Conservation (phyloP, 1,284 basidiomycete genomes). For the Ustilago vetiveriae region DNA sequence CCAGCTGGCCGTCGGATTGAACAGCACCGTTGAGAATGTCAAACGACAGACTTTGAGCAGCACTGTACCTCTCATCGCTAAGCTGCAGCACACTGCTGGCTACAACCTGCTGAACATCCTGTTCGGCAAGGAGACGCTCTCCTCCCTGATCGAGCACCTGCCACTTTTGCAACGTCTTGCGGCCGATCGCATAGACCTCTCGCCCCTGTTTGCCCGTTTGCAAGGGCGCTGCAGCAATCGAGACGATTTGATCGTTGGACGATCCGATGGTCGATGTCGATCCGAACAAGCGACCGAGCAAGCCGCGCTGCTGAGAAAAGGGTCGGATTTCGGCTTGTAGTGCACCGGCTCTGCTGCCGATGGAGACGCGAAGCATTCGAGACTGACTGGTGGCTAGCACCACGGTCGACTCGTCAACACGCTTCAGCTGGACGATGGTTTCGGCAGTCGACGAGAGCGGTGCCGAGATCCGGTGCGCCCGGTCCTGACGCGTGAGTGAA, state of each 20-base stretch:
- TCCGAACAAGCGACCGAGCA: constrained; percentile 60
- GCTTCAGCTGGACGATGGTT: constrained; percentile 37
- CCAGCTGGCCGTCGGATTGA: constrained; percentile 30
- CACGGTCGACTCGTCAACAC: constrained; percentile 40
- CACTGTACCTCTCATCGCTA: constrained; percentile 47
- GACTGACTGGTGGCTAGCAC: constrained; percentile 53
- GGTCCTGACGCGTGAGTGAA: constrained; percentile 38
- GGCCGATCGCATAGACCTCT: constrained; percentile 56
- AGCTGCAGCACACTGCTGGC: constrained; percentile 47
- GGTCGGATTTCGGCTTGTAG: constrained; percentile 46
- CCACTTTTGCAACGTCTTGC: constrained; percentile 61
- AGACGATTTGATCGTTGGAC: constrained; percentile 38
- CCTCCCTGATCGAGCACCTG: constrained; percentile 53
- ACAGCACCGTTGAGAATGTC: constrained; percentile 43
- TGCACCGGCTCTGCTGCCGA: constrained; percentile 48
- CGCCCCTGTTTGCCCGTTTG: constrained; percentile 28
- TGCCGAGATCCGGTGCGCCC: constrained; percentile 29
- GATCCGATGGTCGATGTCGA: constrained; percentile 35
- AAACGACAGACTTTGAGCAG: constrained; percentile 39
- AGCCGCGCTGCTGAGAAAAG: constrained; percentile 54
- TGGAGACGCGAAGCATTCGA: constrained; percentile 41
- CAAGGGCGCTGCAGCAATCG: constrained; percentile 47
- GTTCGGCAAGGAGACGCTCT: constrained; percentile 58
- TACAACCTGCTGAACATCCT: constrained; percentile 59
- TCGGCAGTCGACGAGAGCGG: constrained; percentile 36